Evolutionary conservation across 1,284 basidiomycete genomes (phyloP), one percentile per base, ranked within the genome.

Genomic region (Cutaneotrichosporon spelunceum): DNA sequence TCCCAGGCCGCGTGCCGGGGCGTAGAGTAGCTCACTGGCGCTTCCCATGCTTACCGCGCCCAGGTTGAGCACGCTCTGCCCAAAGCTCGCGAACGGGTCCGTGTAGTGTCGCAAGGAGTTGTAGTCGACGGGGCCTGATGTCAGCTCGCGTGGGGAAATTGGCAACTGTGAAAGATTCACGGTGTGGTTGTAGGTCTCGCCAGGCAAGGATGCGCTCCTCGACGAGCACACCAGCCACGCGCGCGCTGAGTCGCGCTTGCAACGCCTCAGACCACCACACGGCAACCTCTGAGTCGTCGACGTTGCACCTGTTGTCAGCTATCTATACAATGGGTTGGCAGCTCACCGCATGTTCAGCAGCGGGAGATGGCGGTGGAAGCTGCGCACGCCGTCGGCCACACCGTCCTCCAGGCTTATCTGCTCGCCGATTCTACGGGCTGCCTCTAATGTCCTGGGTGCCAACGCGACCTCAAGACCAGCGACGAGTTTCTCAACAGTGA

Each of bases 341-440:
- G 48, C 68, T 36, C 56, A 80, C 78, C 80, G 76, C 86, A 87
- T 87, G 66, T 85, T 85, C 19, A 84, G 72, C 50, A 87, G 69
- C 0, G 86, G 86, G 23, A 87, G 72, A 72, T 87, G 85, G n/a
- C 76, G 75, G 72, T 87, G 85, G 70, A 87, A 86, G 47, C 82
- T 83, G 23, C 83, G 81, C 0, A 83, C 83, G 5, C 85, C 86
- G 29, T 73, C 73, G 27, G 70, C 63, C 0, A 83, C 80, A 1
- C 85, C 86, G 50, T 85, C 75, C 82, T 88, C 87, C 1, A 68
- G 63, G 21, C 78, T 70, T 53, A 88, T 88, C 65, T 81, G 75
- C 47, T 83, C 77, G 0, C 84, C 85, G 74, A 88, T 76, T 45
- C 67, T 67, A 30, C 71, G 70, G 0, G 87, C 87, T 16, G 83